phyloP scores from a whole-genome alignment of 2,329 filamentous ascomycete genomes.

The Amesomyces nigricolor region DNA sequence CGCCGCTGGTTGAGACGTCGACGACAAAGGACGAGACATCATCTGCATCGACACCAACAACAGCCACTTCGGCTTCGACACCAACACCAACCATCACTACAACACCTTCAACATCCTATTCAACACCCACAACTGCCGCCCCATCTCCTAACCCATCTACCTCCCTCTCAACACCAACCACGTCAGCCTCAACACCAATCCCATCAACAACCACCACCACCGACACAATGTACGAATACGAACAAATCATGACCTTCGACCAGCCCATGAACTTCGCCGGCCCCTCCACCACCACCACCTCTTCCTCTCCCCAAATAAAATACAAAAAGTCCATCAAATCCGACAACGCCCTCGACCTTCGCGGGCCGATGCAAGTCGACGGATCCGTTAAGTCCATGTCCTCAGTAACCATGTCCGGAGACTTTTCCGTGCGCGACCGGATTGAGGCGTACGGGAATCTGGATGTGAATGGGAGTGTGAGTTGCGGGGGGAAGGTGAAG shows the following conservation, averaged over 20 bases:
- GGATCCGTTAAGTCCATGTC: constrained; percentile 43
- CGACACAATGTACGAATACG: constrained; percentile 26
- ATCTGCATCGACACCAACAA: not conserved
- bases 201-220: not conserved
- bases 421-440: constrained; percentile 40
- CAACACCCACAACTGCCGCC: constrained; percentile 9
- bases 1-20: constrained; percentile 4
- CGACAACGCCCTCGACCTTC: constrained; percentile 37
- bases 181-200: not conserved
- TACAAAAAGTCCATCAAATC: constrained; percentile 39
- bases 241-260: constrained; percentile 28
- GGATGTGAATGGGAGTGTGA: constrained; percentile 38
- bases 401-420: constrained; percentile 40
- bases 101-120: constrained; percentile 5
- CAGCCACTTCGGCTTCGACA: constrained; percentile 1
- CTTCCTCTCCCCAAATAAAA: constrained; percentile 17
- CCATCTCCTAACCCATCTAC: not conserved
- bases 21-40: not conserved
- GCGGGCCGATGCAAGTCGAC: constrained; percentile 43
- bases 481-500: constrained; percentile 41
- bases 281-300: constrained; percentile 7
- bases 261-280: constrained; percentile 15
- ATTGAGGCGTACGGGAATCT: constrained; percentile 44
- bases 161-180: not conserved
- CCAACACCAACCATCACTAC: constrained; percentile 5